phyloP scores from a whole-genome alignment of 371 early-diverging fungal genomes.

The Mucor indicus region DNA sequence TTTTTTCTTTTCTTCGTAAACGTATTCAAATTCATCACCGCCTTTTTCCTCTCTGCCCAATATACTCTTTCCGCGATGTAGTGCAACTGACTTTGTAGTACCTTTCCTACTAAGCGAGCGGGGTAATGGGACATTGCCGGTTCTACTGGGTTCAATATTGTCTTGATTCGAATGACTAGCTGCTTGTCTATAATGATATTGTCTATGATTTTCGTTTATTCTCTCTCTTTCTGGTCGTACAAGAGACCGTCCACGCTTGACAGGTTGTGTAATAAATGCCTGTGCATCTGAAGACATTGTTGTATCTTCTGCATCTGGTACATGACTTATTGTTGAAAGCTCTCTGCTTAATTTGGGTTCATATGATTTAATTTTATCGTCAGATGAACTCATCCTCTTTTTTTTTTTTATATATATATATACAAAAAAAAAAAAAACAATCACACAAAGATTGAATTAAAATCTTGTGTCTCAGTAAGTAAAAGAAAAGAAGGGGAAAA shows the following conservation, averaged over 20 bases:
- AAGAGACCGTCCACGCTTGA: constrained; percentile 60
- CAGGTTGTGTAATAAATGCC: constrained; percentile 20
- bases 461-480: too few species aligned
- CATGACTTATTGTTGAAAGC: too few species aligned
- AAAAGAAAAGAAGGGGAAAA: too few species aligned
- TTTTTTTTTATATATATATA: too few species aligned
- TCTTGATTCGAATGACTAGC: constrained; percentile 27
- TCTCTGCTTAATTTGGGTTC: too few species aligned
- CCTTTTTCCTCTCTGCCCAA: constrained; percentile 29
- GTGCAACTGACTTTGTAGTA: constrained; percentile 17
- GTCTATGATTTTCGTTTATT: constrained; percentile 51
- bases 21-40: constrained; percentile 12
- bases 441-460: too few species aligned
- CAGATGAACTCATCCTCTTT: too few species aligned
- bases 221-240: constrained; percentile 72
- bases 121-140: constrained; percentile 35
- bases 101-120: too few species aligned
- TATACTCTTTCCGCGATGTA: constrained; percentile 34
- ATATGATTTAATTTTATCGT: too few species aligned
- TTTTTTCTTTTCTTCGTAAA: background rate
- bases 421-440: too few species aligned
- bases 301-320: too few species aligned
- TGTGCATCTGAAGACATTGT: constrained; percentile 20
- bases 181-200: constrained; percentile 53
- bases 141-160: constrained; percentile 33